Base-by-base conservation (phyloP, 768 basidiomycete species). In the Rhodotorula babjevae region DNA sequence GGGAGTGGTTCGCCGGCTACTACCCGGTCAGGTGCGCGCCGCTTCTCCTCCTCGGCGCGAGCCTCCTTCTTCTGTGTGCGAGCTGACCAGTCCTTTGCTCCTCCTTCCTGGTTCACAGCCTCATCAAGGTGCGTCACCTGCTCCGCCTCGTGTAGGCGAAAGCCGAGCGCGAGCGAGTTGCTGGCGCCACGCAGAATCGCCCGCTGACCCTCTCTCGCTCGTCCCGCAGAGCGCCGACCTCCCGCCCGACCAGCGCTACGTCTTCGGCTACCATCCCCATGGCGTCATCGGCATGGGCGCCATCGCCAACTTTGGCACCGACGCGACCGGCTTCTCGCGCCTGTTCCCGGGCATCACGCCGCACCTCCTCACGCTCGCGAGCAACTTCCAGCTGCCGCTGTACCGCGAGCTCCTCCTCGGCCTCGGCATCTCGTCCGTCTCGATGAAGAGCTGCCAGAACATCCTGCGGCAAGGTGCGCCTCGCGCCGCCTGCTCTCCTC, bases 241-340 rank as follows among this genome's bases (percentile, higher is more conserved):
- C 33, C 93, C 95, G 1, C 84, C 95, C 19, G 92, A 96, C 80
- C 84, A 93, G 73, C 89, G 91, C 29, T 99, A 99, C 82, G 86
- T 99, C 23, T 99, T 99, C 82, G 96, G 95, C 15, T 97, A 97
- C 81, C 96, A 99, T 81, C 96, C 96, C 27, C 96, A 99, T 81
- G 96, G 93, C 53, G 97, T 99, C 76, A 97, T 99, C 80, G 94
- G 95, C 77, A 97, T 96, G 93, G 95, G 84, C 78, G 90, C 82
- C 18, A 63, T 96, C 55, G 91, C 91, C 18, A 97, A 93, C n/a
- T 98, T 99, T 77, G 95, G 88, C 5, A 94, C 93, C 31, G 95
- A 98, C 84, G 93, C 90, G 47, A 94, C 92, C 3, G 91, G 91
- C 14, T 98, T 98, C 82, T 94, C 93, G 6, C 81, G 84, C 46